Evolutionary conservation across 257 asterid species (phyloP).

Genomic region (Capsicum rhomboideum): DNA sequence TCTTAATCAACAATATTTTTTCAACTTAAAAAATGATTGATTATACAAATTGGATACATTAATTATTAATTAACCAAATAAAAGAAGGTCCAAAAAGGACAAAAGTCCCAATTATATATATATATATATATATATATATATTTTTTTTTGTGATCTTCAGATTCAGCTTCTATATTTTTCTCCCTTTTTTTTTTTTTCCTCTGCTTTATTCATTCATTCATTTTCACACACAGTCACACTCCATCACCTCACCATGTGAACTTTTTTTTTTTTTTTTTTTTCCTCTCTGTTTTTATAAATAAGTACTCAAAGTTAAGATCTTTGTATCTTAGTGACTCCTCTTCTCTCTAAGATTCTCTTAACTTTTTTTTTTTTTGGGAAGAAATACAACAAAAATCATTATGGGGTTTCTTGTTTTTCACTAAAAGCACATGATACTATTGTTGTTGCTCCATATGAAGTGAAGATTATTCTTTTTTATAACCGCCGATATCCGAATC

Average conservation of each 20-base stretch:
- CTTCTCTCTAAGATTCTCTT: conserved; percentile 20
- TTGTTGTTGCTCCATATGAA: conserved; percentile 20
- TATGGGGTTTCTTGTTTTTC: background rate
- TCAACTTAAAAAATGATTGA: background rate
- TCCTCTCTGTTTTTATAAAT: background rate
- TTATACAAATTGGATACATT: background rate
- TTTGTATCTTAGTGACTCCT: background rate
- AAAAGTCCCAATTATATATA: conserved; percentile 1
- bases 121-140: too few species aligned
- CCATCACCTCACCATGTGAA: conserved; percentile 32
- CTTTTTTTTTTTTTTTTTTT: background rate
- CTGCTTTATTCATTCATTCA: background rate
- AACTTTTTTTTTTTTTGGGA: background rate
- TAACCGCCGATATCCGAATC: too few species aligned
- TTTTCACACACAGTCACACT: conserved; percentile 13
- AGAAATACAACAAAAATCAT: background rate
- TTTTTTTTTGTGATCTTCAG: conserved; percentile 8
- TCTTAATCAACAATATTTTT: background rate
- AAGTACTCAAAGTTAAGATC: background rate
- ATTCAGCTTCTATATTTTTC: background rate
- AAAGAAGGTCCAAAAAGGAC: background rate
- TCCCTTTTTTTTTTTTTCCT: background rate
- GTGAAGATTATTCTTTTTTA: background rate
- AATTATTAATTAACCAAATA: background rate
- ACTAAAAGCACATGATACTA: conserved; percentile 8